phyloP scores from a whole-genome alignment of 1,139 yeast genomes.

The Pichia norvegensis region DNA sequence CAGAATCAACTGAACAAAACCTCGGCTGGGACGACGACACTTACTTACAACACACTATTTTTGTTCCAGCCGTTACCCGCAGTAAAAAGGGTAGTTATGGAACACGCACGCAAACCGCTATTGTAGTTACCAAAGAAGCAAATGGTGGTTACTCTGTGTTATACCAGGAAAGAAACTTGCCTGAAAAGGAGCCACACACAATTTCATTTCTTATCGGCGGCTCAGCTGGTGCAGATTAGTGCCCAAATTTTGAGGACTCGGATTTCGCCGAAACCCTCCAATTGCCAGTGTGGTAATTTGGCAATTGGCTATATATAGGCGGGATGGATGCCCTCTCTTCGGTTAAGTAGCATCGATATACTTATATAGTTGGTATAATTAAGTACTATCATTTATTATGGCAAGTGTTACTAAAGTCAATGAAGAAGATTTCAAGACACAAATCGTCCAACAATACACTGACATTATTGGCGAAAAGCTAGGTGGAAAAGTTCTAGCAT shows the following conservation, averaged over 20 bases:
- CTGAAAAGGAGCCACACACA: neutral
- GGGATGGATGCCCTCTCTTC: neutral
- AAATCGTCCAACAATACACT: constrained; percentile 43
- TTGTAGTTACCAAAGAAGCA: constrained; percentile 42
- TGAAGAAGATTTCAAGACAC: constrained; percentile 38
- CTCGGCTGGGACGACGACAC: constrained; percentile 30
- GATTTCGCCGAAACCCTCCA: neutral
- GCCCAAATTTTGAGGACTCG: neutral
- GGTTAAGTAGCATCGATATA: neutral
- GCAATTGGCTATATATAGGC: neutral
- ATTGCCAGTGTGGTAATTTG: neutral
- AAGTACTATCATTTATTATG: neutral
- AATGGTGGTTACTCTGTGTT: constrained; percentile 40
- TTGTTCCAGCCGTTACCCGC: neutral
- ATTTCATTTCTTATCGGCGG: neutral
- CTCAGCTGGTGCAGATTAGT: neutral
- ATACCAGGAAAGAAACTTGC: constrained; percentile 34
- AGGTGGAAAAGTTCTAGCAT: constrained; percentile 64
- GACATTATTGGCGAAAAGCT: constrained; percentile 80
- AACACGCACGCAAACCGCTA: constrained; percentile 81
- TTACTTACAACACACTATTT: neutral
- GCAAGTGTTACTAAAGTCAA: neutral
- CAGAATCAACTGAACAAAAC: neutral
- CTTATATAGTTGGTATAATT: neutral
- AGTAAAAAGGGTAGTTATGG: constrained; percentile 45